Evolutionary conservation across 2,329 filamentous ascomycete genomes (phyloP).

Genomic region (Pestalotiopsis sp.): DNA sequence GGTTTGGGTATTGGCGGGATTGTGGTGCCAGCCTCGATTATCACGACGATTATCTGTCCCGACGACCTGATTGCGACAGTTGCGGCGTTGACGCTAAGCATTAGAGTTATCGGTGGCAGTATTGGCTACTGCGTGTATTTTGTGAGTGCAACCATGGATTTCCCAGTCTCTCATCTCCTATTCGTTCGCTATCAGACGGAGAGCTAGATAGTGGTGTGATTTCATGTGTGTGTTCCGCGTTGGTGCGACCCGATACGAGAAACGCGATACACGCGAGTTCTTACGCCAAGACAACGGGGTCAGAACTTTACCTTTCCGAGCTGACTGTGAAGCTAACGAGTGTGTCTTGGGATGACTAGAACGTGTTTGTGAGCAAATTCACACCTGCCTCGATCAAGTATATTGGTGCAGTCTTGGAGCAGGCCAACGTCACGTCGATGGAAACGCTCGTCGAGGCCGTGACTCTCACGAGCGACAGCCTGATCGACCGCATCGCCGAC

Average conservation of each 20-base stretch:
- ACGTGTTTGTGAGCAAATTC: conserved; percentile 53
- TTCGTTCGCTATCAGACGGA: background rate
- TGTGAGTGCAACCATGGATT: background rate
- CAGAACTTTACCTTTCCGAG: background rate
- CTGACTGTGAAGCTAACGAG: background rate
- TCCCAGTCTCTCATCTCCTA: background rate
- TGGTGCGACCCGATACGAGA: background rate
- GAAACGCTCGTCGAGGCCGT: conserved; percentile 52
- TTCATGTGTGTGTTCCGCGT: background rate
- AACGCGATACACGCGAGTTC: background rate
- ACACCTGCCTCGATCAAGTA: conserved; percentile 33
- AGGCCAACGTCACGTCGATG: conserved; percentile 51
- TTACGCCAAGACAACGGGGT: background rate
- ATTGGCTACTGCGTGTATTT: conserved; percentile 60
- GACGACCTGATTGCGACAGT: conserved; percentile 72
- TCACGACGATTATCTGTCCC: conserved; percentile 70
- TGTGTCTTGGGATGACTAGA: conserved; percentile 40
- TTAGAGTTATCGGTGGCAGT: conserved; percentile 68
- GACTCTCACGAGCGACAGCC: conserved; percentile 52
- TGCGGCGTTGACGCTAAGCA: conserved; percentile 68
- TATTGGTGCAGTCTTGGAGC: conserved; percentile 52
- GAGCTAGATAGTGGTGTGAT: background rate
- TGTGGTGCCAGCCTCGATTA: conserved; percentile 68
- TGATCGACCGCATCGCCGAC: conserved; percentile 48
- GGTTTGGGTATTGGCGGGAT: conserved; percentile 69